Conservation (phyloP, 73 alveolate genomes). For the Paramecium caudatum region DNA sequence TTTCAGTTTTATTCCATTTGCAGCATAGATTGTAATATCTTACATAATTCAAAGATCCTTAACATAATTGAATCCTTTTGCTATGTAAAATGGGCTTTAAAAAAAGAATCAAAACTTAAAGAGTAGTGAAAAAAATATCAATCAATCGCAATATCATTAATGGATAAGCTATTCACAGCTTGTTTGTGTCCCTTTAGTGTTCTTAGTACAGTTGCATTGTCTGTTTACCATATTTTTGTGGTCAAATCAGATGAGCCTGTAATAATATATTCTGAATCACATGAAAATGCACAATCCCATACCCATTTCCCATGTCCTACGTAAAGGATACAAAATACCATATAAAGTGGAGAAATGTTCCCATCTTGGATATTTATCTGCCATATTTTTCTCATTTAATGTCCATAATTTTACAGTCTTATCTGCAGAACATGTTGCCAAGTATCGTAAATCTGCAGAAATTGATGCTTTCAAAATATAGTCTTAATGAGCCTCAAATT, state of each 20-base stretch:
- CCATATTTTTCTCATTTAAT: neutral
- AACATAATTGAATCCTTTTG: neutral
- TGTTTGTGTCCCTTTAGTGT: conserved; percentile 62
- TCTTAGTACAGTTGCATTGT: neutral
- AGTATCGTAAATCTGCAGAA: conserved; percentile 63
- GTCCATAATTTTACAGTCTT: conserved; percentile 70
- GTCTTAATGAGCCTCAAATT: conserved; percentile 70
- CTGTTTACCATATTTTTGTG: conserved; percentile 71
- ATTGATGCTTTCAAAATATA: conserved; percentile 66
- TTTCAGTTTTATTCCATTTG: neutral
- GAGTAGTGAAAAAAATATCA: conserved; percentile 37
- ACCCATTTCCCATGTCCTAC: conserved; percentile 73
- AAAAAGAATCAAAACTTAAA: neutral
- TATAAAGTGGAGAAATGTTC: neutral
- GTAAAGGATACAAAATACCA: conserved; percentile 9
- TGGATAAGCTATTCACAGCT: conserved; percentile 59
- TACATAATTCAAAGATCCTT: no score
- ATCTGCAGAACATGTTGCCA: conserved; percentile 70
- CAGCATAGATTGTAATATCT: neutral
- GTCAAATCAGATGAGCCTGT: conserved; percentile 62
- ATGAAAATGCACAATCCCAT: conserved; percentile 72
- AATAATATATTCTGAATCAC: conserved; percentile 68
- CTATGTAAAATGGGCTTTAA: neutral
- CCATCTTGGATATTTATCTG: conserved; percentile 12
- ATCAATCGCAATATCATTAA: conserved; percentile 71